Conservation (phyloP, 257 asterid species). For the Nicotiana tomentosiformis region DNA sequence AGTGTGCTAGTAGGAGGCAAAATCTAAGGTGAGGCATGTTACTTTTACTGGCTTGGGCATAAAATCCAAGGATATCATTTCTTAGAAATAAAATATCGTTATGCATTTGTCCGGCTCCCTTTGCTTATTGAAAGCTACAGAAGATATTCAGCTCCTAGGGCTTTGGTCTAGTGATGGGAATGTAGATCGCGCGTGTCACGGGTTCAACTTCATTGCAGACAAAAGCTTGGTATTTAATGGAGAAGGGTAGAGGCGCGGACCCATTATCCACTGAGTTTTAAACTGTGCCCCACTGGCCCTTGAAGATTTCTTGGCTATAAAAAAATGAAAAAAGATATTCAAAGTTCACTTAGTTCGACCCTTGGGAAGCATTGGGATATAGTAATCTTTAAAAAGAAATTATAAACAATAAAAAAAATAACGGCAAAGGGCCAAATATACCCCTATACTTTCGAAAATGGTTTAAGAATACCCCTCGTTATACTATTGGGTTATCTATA, state of each 20-base stretch:
- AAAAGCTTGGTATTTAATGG: background rate
- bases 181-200: too few relatives aligned
- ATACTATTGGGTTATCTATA: too few relatives aligned
- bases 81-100: background rate
- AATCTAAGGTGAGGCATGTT: background rate
- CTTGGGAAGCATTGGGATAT: background rate
- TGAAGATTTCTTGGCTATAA: background rate
- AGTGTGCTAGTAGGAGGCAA: background rate
- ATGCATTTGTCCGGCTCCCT: background rate
- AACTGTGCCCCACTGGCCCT: background rate
- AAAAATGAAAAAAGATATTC: background rate
- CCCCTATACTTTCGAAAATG: too few relatives aligned
- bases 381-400: background rate
- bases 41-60: background rate
- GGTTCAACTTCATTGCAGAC: too few relatives aligned
- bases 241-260: background rate
- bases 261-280: background rate
- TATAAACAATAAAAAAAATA: background rate
- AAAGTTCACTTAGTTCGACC: background rate
- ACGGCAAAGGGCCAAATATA: too few relatives aligned
- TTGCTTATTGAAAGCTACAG: background rate
- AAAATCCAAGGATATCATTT: background rate
- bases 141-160: background rate
- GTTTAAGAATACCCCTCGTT: too few relatives aligned
- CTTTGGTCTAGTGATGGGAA: too few relatives aligned